Percentiles rank a stretch among this genome's conserved stretches.
These are phyloP conservation scores for Xerocomellus chrysenteron DNA, from an alignment of 768 basidiomycete genomes.

Conservation along the genomic window DNA sequence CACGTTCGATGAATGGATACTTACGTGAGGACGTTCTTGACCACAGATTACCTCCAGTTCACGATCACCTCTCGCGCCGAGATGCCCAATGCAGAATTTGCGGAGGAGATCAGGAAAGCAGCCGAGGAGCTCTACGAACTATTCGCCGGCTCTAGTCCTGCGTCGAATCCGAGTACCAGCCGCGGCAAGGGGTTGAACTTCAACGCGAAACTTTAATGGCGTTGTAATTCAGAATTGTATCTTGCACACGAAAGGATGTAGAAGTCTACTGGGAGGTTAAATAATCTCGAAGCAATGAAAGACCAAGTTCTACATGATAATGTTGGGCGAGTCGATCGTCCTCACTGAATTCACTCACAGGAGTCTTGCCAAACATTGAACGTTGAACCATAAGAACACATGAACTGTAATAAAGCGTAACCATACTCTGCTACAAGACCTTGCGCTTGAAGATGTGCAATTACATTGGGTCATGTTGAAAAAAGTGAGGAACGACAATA, in stretches of 20 bases:
- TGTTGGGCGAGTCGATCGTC: not conserved
- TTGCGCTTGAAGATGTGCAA: constrained; percentile 4
- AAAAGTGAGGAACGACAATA: not conserved
- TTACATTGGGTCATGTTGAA: constrained; percentile 3
- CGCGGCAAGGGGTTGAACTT: not conserved
- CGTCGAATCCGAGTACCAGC: not conserved
- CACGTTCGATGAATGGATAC: not conserved
- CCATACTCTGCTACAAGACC: constrained; percentile 2
- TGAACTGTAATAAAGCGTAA: constrained; percentile 3
- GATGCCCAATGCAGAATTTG: constrained; percentile 77
- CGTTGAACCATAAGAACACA: not conserved
- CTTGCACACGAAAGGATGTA: not conserved
- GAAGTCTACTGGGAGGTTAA: not conserved
- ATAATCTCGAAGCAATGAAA: not conserved
- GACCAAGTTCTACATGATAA: not conserved
- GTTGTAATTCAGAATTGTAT: not conserved
- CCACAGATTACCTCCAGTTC: constrained; percentile 74
- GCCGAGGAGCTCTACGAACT: constrained; percentile 72
- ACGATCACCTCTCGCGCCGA: constrained; percentile 85
- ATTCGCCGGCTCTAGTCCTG: constrained; percentile 28
- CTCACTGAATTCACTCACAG: not conserved
- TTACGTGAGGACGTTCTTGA: not conserved
- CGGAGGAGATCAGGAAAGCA: constrained; percentile 62
- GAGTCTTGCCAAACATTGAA: not conserved
- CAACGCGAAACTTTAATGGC: constrained; percentile 21